These are phyloP conservation scores for Cladosporium austrohemisphaericum DNA, from an alignment of 2,329 filamentous ascomycete genomes.

Conservation along the genomic window DNA sequence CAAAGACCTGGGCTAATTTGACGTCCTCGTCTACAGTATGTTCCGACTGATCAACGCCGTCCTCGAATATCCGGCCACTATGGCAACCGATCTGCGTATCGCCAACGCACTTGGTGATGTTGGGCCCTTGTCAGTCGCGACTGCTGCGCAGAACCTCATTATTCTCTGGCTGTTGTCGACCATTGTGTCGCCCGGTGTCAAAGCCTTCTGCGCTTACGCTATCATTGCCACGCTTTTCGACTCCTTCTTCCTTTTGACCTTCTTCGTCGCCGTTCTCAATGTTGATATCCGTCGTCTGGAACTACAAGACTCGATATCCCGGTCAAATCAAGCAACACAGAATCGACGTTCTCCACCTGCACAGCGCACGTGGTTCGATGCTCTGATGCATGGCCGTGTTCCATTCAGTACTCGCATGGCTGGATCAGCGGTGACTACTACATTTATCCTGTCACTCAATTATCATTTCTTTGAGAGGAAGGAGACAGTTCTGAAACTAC, in stretches of 20 bases:
- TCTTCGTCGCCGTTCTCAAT: constrained; percentile 74
- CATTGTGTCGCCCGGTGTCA: constrained; percentile 65
- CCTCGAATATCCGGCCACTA: constrained; percentile 65
- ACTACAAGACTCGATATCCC: constrained; percentile 65
- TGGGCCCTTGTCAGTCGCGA: constrained; percentile 64
- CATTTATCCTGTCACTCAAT: constrained; percentile 69
- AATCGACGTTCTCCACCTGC: constrained; percentile 24
- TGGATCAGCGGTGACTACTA: constrained; percentile 68
- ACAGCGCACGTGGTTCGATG: constrained; percentile 57
- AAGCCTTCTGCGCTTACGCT: constrained; percentile 72
- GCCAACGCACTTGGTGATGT: constrained; percentile 71
- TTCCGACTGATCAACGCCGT: constrained; percentile 75
- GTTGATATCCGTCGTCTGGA: constrained; percentile 75
- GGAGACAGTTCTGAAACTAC: constrained; percentile 33
- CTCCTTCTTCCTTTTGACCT: constrained; percentile 73
- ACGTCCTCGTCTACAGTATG: constrained; percentile 26
- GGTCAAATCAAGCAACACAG: constrained; percentile 40
- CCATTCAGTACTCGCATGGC: constrained; percentile 70
- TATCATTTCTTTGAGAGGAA: constrained; percentile 71
- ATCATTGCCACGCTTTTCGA: constrained; percentile 72
- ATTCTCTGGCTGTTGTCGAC: constrained; percentile 64
- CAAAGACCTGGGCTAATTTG: constrained; percentile 23
- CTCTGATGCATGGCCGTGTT: constrained; percentile 60
- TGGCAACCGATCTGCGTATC: constrained; percentile 65
- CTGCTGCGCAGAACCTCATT: constrained; percentile 64